Evolutionary conservation across 1,284 basidiomycete genomes (phyloP).

Genomic region (Tetrapyrgos nigripes): DNA sequence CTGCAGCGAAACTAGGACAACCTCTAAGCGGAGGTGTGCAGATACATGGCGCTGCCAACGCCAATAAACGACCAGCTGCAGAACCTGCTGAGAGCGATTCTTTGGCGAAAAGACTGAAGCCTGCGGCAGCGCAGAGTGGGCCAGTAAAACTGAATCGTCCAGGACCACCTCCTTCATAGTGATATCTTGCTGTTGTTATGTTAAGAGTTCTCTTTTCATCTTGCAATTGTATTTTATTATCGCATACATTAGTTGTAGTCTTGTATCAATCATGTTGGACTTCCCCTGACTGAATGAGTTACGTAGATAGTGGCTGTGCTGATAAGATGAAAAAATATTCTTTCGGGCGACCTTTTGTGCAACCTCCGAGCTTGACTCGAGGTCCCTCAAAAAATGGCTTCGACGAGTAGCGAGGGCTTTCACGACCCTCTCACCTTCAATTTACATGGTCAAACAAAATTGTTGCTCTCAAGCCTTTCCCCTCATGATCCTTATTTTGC

Average conservation of each 20-base stretch:
- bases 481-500: constrained; percentile 39
- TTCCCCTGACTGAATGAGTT: too few relatives aligned
- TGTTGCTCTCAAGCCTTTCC: constrained; percentile 49
- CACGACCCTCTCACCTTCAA: constrained; percentile 58
- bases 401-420: constrained; percentile 9
- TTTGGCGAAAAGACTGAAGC: constrained; percentile 74
- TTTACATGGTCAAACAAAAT: constrained; percentile 53
- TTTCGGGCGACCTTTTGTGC: neutral
- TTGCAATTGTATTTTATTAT: neutral
- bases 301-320: too few relatives aligned
- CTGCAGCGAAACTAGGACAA: constrained; percentile 17
- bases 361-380: neutral
- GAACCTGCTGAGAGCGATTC: constrained; percentile 56
- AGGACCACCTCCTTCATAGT: constrained; percentile 8
- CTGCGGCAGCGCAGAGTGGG: constrained; percentile 26
- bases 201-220: neutral
- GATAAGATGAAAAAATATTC: neutral
- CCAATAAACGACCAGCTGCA: constrained; percentile 58
- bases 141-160: constrained; percentile 15
- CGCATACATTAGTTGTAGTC: neutral
- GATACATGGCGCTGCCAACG: constrained; percentile 68
- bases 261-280: neutral
- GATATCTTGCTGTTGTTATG: neutral
- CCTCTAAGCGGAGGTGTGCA: constrained; percentile 47
- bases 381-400: neutral